Conservation (phyloP, 139 green algal species). For the Chlorella sp. region DNA sequence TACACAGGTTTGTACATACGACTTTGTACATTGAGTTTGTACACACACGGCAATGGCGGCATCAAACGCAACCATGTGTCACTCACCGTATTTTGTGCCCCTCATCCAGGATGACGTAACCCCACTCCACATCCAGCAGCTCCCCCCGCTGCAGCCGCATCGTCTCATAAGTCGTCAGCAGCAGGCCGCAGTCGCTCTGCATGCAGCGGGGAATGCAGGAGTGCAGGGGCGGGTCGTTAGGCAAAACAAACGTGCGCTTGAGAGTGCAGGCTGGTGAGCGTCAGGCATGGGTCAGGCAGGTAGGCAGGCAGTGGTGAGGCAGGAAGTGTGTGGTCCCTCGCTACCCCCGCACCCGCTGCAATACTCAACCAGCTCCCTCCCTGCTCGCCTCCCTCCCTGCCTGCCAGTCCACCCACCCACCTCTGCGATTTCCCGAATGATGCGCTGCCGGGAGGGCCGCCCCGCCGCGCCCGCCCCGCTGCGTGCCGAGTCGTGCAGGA, state of each 20-base stretch:
- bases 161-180: slow-evolving; percentile 95
- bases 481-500: slow-evolving; percentile 85
- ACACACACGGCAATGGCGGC: too few relatives aligned
- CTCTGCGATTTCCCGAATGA: slow-evolving; percentile 30
- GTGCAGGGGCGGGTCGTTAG: background rate
- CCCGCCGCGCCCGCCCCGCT: background rate
- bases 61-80: too few relatives aligned
- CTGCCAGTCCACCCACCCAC: background rate
- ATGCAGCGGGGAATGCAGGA: background rate
- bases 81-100: slow-evolving; percentile 92
- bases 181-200: slow-evolving; percentile 57
- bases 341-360: background rate
- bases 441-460: slow-evolving; percentile 20
- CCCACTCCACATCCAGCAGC: slow-evolving; percentile 89
- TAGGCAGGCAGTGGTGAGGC: background rate
- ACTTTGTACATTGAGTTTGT: too few relatives aligned
- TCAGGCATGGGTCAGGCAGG: background rate
- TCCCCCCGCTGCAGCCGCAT: slow-evolving; percentile 76
- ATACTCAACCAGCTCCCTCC: background rate
- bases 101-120: slow-evolving; percentile 93
- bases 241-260: background rate
- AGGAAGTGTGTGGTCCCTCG: background rate
- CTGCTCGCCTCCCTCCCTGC: background rate
- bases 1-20: too few relatives aligned
- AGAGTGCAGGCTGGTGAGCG: background rate